phyloP scores from a whole-genome alignment of 805 yeast species.

The Clavispora vitiphila region DNA sequence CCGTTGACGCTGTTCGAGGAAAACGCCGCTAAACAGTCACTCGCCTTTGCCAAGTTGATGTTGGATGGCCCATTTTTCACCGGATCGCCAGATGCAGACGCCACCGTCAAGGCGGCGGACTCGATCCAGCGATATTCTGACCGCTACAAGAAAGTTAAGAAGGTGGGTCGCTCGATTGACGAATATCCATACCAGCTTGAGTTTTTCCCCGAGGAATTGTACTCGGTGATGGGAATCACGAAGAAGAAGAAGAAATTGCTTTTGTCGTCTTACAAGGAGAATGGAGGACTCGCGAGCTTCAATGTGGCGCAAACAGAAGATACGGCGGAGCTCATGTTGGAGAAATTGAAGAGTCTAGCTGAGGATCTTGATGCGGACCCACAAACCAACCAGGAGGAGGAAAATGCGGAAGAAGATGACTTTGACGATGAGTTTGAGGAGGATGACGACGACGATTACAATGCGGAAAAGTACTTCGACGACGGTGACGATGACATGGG shows the following conservation, averaged over 20 bases:
- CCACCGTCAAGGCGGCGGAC: slow-evolving; percentile 37
- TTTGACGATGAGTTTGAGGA: slow-evolving; percentile 66
- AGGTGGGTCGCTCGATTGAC: slow-evolving; percentile 64
- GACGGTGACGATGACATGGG: slow-evolving; percentile 63
- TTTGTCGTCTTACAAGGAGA: slow-evolving; percentile 33
- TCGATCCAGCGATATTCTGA: slow-evolving; percentile 83
- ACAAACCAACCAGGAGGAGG: slow-evolving; percentile 39
- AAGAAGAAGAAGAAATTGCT: slow-evolving; percentile 50
- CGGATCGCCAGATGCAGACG: slow-evolving; percentile 40
- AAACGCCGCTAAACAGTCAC: slow-evolving; percentile 47
- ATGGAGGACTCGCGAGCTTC: slow-evolving; percentile 35
- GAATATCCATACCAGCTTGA: slow-evolving; percentile 72
- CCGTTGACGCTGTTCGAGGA: slow-evolving; percentile 48
- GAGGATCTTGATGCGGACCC: slow-evolving; percentile 41
- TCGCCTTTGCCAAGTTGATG: slow-evolving; percentile 49
- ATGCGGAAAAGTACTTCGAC: slow-evolving; percentile 76
- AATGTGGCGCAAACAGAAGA: slow-evolving; percentile 26
- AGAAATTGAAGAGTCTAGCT: slow-evolving; percentile 36
- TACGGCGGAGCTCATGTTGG: slow-evolving; percentile 33
- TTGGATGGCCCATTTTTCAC: slow-evolving; percentile 65
- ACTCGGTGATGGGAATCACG: slow-evolving; percentile 61
- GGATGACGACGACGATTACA: slow-evolving; percentile 73
- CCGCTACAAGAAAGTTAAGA: slow-evolving; percentile 64
- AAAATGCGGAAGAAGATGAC: slow-evolving; percentile 42
- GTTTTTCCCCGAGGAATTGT: slow-evolving; percentile 75